Evolutionary conservation across 345 rosid genomes (phyloP).

Genomic region (Gossypium herbaceum): DNA sequence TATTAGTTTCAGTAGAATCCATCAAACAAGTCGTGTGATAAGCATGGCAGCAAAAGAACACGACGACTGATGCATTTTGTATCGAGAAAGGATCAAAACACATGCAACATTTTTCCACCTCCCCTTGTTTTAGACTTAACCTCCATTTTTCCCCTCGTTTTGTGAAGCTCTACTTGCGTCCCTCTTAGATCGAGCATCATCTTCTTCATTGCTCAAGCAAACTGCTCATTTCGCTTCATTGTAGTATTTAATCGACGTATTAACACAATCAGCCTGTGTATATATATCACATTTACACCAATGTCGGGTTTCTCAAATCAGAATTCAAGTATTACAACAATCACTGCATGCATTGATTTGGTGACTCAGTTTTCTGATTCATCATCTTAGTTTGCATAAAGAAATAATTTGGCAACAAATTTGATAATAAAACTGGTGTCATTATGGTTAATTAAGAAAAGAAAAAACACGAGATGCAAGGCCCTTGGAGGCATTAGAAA

Average conservation of each 20-base stretch:
- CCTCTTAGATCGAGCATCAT: slow-evolving; percentile 52
- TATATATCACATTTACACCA: slow-evolving; percentile 11
- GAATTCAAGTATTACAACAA: slow-evolving; percentile 12
- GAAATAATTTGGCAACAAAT: not conserved
- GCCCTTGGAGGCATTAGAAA: not conserved
- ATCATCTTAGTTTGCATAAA: not conserved
- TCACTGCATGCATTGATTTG: slow-evolving; percentile 51
- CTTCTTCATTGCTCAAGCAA: slow-evolving; percentile 66
- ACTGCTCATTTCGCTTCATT: slow-evolving; percentile 83
- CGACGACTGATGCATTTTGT: slow-evolving; percentile 63
- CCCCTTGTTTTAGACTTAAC: slow-evolving; percentile 86
- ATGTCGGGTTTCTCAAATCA: not conserved
- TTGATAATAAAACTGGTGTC: not conserved
- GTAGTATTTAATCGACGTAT: slow-evolving; percentile 77
- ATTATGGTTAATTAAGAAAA: not conserved
- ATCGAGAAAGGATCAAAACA: slow-evolving; percentile 91
- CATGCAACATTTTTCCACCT: slow-evolving; percentile 83
- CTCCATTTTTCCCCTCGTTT: slow-evolving; percentile 42
- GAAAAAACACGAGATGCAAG: too few relatives aligned
- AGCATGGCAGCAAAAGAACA: slow-evolving; percentile 94
- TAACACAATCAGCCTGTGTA: slow-evolving; percentile 81
- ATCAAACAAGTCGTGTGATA: slow-evolving; percentile 76
- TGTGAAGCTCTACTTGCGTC: slow-evolving; percentile 44
- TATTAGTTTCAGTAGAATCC: slow-evolving; percentile 65
- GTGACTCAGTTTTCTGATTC: not conserved